A percentile compares a stretch with the other conserved stretches of the same genome.
These are phyloP conservation scores for Lagerstroemia speciosa DNA, from an alignment of 345 rosid species.

Conservation along the genomic window DNA sequence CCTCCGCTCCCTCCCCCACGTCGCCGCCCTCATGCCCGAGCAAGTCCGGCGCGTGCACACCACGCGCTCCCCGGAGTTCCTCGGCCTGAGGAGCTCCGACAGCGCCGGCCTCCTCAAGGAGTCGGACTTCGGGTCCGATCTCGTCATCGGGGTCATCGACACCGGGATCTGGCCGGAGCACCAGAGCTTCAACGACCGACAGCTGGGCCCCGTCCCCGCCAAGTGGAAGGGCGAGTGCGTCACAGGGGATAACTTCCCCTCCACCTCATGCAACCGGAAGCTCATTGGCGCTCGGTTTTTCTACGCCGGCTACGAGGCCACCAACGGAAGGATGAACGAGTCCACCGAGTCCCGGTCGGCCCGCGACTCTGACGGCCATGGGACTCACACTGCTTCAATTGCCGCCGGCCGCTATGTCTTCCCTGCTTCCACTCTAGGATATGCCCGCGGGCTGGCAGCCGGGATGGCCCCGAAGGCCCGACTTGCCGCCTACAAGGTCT, in stretches of 20 bases:
- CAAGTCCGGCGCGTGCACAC: conserved; percentile 65
- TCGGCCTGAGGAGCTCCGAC: conserved; percentile 60
- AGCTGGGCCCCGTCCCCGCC: conserved; percentile 57
- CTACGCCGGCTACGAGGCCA: conserved; percentile 70
- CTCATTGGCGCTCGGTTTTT: conserved; percentile 72
- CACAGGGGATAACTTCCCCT: conserved; percentile 28
- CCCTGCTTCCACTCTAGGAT: conserved; percentile 73
- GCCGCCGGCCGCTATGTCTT: conserved; percentile 73
- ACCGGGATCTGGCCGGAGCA: conserved; percentile 95
- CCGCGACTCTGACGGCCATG: conserved; percentile 85
- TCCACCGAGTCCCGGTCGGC: conserved; percentile 66
- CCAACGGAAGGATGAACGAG: conserved; percentile 62
- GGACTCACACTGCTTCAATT: conserved; percentile 83
- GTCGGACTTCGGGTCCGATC: conserved; percentile 91
- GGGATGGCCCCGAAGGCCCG: conserved; percentile 96
- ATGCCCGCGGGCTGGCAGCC: conserved; percentile 75
- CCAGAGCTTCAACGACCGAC: conserved; percentile 74
- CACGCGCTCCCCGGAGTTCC: conserved; percentile 88
- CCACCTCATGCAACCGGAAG: conserved; percentile 56
- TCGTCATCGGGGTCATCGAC: conserved; percentile 79
- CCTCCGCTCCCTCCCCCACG: conserved; percentile 38
- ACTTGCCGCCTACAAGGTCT: conserved; percentile 78
- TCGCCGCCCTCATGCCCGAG: conserved; percentile 66
- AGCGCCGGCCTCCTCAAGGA: conserved; percentile 64
- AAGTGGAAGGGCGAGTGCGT: conserved; percentile 82